phyloP scores from a whole-genome alignment of 2,329 filamentous ascomycete species.

The Colletotrichum phormii region DNA sequence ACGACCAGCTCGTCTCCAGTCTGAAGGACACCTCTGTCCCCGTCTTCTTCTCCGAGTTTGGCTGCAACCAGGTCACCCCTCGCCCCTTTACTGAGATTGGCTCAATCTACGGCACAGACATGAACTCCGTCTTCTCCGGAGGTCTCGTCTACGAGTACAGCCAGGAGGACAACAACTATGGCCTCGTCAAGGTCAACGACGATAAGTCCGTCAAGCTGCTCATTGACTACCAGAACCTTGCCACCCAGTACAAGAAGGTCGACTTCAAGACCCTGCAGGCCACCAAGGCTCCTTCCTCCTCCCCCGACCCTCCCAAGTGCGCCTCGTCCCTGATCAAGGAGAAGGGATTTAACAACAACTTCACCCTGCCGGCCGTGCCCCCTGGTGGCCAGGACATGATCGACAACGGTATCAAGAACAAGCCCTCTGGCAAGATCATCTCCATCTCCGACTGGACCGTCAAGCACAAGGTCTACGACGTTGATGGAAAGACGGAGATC shows the following conservation, averaged over 20 bases:
- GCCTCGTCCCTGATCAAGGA: slow-evolving; percentile 72
- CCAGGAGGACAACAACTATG: slow-evolving; percentile 75
- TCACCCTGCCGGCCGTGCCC: slow-evolving; percentile 78
- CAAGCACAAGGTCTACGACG: slow-evolving; percentile 53
- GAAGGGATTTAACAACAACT: slow-evolving; percentile 80
- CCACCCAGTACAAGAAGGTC: slow-evolving; percentile 79
- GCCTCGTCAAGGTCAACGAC: slow-evolving; percentile 71
- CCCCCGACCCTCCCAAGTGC: slow-evolving; percentile 71
- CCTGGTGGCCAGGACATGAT: slow-evolving; percentile 78
- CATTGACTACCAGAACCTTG: slow-evolving; percentile 78
- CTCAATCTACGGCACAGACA: slow-evolving; percentile 77
- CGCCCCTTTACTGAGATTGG: slow-evolving; percentile 82
- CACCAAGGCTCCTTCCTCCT: slow-evolving; percentile 66
- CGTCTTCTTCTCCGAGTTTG: slow-evolving; percentile 85
- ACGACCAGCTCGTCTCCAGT: slow-evolving; percentile 71
- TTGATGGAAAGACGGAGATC: slow-evolving; percentile 52
- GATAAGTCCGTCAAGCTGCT: slow-evolving; percentile 70
- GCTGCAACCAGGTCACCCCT: slow-evolving; percentile 79
- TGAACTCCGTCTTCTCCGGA: slow-evolving; percentile 77
- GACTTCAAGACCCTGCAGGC: slow-evolving; percentile 76
- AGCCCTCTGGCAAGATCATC: slow-evolving; percentile 76
- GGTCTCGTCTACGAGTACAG: slow-evolving; percentile 86
- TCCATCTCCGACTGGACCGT: slow-evolving; percentile 74
- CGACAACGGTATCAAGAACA: slow-evolving; percentile 76
- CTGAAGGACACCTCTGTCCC: slow-evolving; percentile 77